A percentile compares a stretch with the other conserved stretches of the same genome.
Conservation (phyloP, 768 basidiomycete species). For the Auricularia heimuer region DNA sequence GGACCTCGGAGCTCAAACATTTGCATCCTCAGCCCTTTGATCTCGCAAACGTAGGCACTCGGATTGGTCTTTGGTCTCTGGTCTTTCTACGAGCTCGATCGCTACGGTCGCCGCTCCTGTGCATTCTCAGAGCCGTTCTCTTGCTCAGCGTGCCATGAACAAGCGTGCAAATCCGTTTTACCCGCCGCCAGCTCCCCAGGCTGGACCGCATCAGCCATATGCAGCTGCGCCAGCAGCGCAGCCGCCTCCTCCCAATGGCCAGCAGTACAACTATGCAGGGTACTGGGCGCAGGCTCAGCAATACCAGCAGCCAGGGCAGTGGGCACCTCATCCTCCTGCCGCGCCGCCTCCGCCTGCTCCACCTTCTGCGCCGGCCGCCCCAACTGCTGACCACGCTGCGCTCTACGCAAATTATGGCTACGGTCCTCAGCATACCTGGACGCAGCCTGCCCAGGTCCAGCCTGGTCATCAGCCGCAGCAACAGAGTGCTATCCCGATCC, state of each 20-base stretch:
- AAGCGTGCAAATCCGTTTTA: constrained; percentile 13
- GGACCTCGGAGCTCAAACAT: not conserved
- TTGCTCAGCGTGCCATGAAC: constrained; percentile 6
- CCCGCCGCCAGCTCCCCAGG: constrained; percentile 5
- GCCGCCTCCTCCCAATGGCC: constrained; percentile 6
- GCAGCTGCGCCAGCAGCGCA: constrained; percentile 4
- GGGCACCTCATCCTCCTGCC: constrained; percentile 45
- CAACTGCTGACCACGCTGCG: constrained; percentile 66
- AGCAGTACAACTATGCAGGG: constrained; percentile 62
- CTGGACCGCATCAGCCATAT: constrained; percentile 5
- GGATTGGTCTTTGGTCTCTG: not conserved
- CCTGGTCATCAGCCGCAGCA: constrained; percentile 40
- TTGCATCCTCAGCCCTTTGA: not conserved
- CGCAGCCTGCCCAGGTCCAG: constrained; percentile 23
- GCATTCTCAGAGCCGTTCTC: too few species aligned
- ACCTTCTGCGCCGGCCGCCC: constrained; percentile 1
- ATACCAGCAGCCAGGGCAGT: constrained; percentile 49
- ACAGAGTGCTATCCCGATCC: constrained; percentile 30
- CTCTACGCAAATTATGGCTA: constrained; percentile 91
- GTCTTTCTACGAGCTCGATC: not conserved
- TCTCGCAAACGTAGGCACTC: not conserved
- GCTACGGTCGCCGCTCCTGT: not conserved
- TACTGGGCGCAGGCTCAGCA: constrained; percentile 62
- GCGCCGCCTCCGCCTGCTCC: constrained; percentile 43
- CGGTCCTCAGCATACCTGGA: constrained; percentile 48